Base-by-base conservation (phyloP, 1,139 yeast species). In the Saccharomyces hybrid region DNA sequence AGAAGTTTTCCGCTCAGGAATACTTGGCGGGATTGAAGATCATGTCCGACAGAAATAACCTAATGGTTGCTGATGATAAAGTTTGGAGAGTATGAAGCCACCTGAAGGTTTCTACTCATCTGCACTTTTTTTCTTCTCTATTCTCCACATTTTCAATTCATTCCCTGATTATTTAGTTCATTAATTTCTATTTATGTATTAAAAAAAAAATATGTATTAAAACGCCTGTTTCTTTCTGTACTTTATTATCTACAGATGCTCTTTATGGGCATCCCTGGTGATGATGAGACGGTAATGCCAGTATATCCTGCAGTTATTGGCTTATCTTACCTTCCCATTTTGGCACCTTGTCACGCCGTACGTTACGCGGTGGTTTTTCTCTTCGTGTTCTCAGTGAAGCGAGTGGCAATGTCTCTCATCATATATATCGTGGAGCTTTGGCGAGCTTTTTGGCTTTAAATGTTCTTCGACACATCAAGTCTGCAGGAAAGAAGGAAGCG, bases 31-130 rank as follows among this genome's bases (percentile, higher is more conserved):
- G 84, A 23, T 70, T 85, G 52, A 69, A 69, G 31, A 71, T 71
- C 53, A 74, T 86, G 79, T 78, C 76, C 50, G 75, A 72, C 4
- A 82, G 81, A 60, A 83, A 82, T 61, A 78, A 82, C 63, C 67
- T 86, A 53, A 80, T 82, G 81, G 66, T 78, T 29, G 78, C 82
- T 41, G 89, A 83, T 51, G 86, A 80, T 32, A 80, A 80, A 67
- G 77, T 85, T 47, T 84, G 82, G 80, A 78, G 78, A 69, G 79
- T 83, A 14, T 60, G 31, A 52, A 14, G 7, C 6, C 25, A 38
- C 23, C 19, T 25, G 38, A 14, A 32, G 13, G 23, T n/a, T 34
- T 23, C 28, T 26, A 6, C 9, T 8, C 2, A 19, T 23, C 29
- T 19, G 9, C 1, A 11, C 9, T 23, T 6, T 16, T 19, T n/a